These are phyloP conservation scores for Incumbomyces lentus DNA, from an alignment of 2,329 filamentous ascomycete genomes.

Conservation along the genomic window DNA sequence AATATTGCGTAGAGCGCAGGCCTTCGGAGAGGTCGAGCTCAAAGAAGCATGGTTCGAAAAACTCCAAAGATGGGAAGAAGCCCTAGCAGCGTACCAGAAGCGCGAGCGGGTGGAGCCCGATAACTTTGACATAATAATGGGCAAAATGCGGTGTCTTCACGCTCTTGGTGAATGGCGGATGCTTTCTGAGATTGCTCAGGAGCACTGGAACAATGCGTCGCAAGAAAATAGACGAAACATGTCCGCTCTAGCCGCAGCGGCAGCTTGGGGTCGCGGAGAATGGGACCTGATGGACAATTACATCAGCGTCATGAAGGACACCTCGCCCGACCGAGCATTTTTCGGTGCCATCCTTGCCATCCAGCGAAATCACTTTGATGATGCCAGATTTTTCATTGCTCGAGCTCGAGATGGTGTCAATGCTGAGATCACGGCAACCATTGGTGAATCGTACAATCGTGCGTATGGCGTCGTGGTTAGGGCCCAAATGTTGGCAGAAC, in stretches of 20 bases:
- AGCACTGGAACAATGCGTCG: constrained; percentile 85
- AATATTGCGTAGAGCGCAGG: constrained; percentile 89
- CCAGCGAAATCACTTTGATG: constrained; percentile 89
- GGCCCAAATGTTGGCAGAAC: constrained; percentile 96
- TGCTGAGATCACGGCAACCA: constrained; percentile 84
- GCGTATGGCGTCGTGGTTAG: constrained; percentile 97
- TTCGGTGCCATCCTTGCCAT: constrained; percentile 93
- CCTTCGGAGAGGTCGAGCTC: constrained; percentile 89
- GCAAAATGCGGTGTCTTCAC: constrained; percentile 97
- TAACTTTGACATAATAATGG: constrained; percentile 94
- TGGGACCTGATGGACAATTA: constrained; percentile 99
- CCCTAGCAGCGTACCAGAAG: constrained; percentile 79
- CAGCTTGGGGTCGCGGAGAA: constrained; percentile 90
- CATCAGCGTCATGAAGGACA: constrained; percentile 83
- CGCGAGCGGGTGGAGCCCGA: constrained; percentile 65
- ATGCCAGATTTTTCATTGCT: constrained; percentile 79
- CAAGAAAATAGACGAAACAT: constrained; percentile 82
- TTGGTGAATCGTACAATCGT: constrained; percentile 97
- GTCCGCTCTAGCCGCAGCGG: constrained; percentile 84
- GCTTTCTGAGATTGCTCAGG: constrained; percentile 75
- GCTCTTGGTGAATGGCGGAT: constrained; percentile 96
- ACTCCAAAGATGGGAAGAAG: constrained; percentile 95
- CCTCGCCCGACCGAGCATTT: constrained; percentile 90
- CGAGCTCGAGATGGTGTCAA: constrained; percentile 89
- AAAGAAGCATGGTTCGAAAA: constrained; percentile 99